phyloP scores from a whole-genome alignment of 2,329 filamentous ascomycete species.

The Alternaria infectoria region DNA sequence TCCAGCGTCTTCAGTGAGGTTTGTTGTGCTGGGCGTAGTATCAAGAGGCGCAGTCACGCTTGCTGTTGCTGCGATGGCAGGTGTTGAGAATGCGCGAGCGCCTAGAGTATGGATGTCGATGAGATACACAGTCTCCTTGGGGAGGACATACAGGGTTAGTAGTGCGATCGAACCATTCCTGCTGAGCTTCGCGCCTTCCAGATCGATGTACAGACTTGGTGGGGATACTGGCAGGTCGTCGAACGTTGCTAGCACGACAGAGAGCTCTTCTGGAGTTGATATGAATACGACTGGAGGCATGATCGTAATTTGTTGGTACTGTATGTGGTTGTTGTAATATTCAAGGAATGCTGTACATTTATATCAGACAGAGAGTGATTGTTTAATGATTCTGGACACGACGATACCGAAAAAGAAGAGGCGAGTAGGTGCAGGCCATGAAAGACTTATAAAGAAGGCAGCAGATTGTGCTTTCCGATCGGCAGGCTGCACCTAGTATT shows the following conservation, averaged over 20 bases:
- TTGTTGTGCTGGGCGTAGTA: not conserved
- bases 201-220: conserved; percentile 24
- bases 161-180: conserved; percentile 34
- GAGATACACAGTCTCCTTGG: conserved; percentile 24
- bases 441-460: not conserved
- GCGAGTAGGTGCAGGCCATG: not conserved
- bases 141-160: conserved; percentile 6
- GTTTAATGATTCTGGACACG: not conserved
- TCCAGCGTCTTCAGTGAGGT: not conserved
- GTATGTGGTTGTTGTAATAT: not conserved
- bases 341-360: not conserved
- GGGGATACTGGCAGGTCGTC: not conserved
- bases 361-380: not conserved
- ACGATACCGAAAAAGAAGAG: not conserved
- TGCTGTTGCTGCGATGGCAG: conserved; percentile 13
- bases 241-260: not conserved
- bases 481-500: not conserved
- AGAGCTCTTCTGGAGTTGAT: not conserved
- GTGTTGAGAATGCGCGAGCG: conserved; percentile 35
- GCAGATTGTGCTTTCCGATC: not conserved
- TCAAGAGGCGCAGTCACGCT: not conserved
- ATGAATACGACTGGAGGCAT: not conserved
- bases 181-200: conserved; percentile 33
- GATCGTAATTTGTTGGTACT: not conserved
- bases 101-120: conserved; percentile 40